Evolutionary conservation across 1,284 basidiomycete species (phyloP), one percentile per base, ranked within the genome.

Genomic region (Entoloma clypeatum): DNA sequence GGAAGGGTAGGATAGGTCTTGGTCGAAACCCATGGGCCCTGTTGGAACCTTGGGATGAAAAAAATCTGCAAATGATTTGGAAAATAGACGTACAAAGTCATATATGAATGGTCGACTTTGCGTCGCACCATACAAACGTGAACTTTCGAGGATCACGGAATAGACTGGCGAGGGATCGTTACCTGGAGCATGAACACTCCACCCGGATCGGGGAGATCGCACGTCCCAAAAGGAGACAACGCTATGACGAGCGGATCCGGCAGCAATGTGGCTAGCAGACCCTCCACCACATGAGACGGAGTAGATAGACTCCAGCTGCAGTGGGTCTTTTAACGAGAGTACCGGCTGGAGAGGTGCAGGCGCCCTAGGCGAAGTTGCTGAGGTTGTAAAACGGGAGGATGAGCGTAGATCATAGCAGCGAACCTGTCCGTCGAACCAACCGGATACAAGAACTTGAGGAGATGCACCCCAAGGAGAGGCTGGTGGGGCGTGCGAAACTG

Each of bases 171-270:
- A 85, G 0, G 71, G 62, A 54, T 86, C 83, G 52, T 85, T 85
- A 5, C 80, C 78, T 2, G 86, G 86, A 3, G 80, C 81, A 56
- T 86, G 77, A 2, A 86, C 78, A 49, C 79, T 83, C 81, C 83
- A 87, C 2, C 85, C 85, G 16, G 48, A 57, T 5, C 55, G 60
- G 0, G 80, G 68, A 16, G 66, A 66, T 16, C 86, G 78, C 19
- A 86, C 68, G 57, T 89, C 86, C 81, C 83, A 89, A 48, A 89
- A 79, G 1, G 82, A 75, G 36, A 89, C 74, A 17, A 87, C 74
- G 44, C 79, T 77, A 55, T 89, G 81, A 8, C 82, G 71, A 9
- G 83, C 83, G 6, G 78, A 76, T 13, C 86, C 86, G 2, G 83
- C 86, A 4, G 80, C 77, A 32, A 89, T 68, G 52, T 81, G 72